Percentiles rank a stretch among this genome's conserved stretches.
Evolutionary conservation across 805 yeast genomes (phyloP).

Genomic region (Barnettozyma sucrosica): DNA sequence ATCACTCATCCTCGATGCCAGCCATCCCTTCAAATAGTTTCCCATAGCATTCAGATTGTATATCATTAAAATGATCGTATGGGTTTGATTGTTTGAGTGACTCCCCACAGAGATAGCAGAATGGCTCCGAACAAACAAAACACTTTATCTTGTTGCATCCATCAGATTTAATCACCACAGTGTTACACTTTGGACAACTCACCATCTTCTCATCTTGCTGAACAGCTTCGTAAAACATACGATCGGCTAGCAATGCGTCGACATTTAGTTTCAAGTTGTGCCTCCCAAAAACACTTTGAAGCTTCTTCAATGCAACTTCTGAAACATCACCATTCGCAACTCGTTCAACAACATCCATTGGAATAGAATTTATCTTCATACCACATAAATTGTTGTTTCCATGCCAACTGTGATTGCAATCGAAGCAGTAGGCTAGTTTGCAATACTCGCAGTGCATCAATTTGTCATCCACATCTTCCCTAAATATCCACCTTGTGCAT

Average conservation of each 20-base stretch:
- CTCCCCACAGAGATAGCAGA: slow-evolving; percentile 52
- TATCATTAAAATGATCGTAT: slow-evolving; percentile 46
- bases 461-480: slow-evolving; percentile 40
- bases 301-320: slow-evolving; percentile 29
- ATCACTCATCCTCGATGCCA: slow-evolving; percentile 22
- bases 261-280: slow-evolving; percentile 36
- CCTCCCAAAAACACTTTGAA: slow-evolving; percentile 41
- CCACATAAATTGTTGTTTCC: slow-evolving; percentile 45
- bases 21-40: slow-evolving; percentile 48
- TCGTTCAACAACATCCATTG: slow-evolving; percentile 24
- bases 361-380: slow-evolving; percentile 26
- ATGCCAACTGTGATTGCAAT: slow-evolving; percentile 58
- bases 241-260: slow-evolving; percentile 41
- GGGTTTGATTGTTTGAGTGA: slow-evolving; percentile 36
- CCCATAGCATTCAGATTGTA: slow-evolving; percentile 39
- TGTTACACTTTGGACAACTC: slow-evolving; percentile 47
- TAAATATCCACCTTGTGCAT: slow-evolving; percentile 42
- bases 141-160: slow-evolving; percentile 67
- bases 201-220: slow-evolving; percentile 36
- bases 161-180: slow-evolving; percentile 47
- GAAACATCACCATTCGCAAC: slow-evolving; percentile 23
- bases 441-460: slow-evolving; percentile 47
- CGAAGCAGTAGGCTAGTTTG: slow-evolving; percentile 47
- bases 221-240: slow-evolving; percentile 39
- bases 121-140: slow-evolving; percentile 38